Evolutionary conservation across 306 rosid genomes (phyloP).

Genomic region (Rosa rugosa): DNA sequence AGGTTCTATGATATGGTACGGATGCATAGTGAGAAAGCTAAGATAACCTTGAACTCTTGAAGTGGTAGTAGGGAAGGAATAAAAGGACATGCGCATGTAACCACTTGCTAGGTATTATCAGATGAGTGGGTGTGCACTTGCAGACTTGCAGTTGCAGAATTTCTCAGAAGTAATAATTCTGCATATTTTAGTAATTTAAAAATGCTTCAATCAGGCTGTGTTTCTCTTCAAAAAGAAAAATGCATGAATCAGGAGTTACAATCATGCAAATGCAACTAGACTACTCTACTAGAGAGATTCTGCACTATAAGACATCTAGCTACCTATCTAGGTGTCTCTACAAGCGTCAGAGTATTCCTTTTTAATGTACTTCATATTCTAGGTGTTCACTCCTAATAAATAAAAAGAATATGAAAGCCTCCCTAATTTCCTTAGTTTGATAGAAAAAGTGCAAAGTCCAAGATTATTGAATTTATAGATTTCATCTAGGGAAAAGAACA

Average conservation of each 20-base stretch:
- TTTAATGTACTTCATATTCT: background rate
- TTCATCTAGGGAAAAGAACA: background rate
- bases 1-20: background rate
- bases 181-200: background rate
- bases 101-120: background rate
- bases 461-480: background rate
- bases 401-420: background rate
- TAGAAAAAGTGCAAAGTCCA: background rate
- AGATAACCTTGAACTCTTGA: background rate
- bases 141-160: background rate
- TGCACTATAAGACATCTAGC: background rate
- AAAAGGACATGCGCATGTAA: constrained; percentile 11
- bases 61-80: background rate
- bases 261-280: constrained; percentile 5
- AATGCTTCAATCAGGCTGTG: background rate
- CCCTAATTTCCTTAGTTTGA: background rate
- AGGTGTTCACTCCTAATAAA: background rate
- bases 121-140: constrained; percentile 11
- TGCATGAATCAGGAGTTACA: constrained; percentile 1
- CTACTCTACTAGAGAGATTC: constrained; percentile 6
- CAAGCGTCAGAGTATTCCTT: background rate
- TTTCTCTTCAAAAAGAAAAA: background rate
- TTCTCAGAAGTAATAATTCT: background rate
- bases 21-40: background rate
- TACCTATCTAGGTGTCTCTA: background rate